Conservation (phyloP, 176 grass and related monocot species). For the Dendrocalamus sinicus region DNA sequence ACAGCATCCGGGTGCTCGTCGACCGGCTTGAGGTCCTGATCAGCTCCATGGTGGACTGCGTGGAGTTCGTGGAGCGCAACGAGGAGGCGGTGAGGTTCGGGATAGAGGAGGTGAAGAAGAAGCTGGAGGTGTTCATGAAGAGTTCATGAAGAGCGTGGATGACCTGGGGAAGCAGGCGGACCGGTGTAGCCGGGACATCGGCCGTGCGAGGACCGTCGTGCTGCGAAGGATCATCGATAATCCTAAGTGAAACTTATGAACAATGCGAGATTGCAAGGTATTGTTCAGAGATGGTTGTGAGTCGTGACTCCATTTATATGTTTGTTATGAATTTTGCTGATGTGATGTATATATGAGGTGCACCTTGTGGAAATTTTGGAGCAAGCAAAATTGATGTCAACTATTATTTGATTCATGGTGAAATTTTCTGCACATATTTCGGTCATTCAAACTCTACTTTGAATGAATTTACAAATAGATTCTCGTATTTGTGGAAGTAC, state of each 20-base stretch:
- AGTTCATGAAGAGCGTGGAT: conserved; percentile 45
- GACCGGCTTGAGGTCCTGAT: conserved; percentile 55
- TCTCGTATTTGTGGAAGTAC: background rate
- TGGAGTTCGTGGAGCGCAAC: conserved; percentile 40
- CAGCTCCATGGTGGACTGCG: conserved; percentile 27
- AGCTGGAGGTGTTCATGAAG: conserved; percentile 64
- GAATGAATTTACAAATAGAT: background rate
- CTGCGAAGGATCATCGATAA: conserved; percentile 65
- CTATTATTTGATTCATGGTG: background rate
- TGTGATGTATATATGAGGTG: conserved; percentile 13
- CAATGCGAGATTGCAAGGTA: background rate
- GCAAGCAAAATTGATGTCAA: background rate
- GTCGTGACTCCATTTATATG: background rate
- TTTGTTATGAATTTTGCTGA: background rate
- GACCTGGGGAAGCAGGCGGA: conserved; percentile 57
- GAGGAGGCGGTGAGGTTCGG: conserved; percentile 54
- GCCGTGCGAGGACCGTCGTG: conserved; percentile 51
- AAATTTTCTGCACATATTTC: background rate
- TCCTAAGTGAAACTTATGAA: conserved; percentile 40
- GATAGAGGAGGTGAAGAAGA: conserved; percentile 57
- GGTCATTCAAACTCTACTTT: background rate
- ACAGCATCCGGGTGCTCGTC: conserved; percentile 53
- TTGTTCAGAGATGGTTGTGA: background rate
- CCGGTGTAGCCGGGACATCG: conserved; percentile 59
- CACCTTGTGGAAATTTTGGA: background rate